phyloP scores from a whole-genome alignment of 169 alveolate genomes.

The Blepharisma undulans region DNA sequence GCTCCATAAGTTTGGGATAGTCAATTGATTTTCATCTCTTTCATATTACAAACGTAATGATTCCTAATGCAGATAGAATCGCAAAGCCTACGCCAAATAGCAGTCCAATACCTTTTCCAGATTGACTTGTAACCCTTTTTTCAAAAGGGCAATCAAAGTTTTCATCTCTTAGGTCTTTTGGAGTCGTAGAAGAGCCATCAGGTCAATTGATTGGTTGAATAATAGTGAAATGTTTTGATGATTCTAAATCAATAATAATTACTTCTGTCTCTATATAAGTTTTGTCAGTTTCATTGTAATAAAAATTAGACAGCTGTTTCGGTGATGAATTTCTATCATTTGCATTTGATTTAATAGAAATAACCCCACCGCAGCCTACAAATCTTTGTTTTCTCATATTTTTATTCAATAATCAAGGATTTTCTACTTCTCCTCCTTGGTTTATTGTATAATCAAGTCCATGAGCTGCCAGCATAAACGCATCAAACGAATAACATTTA shows the following conservation, averaged over 20 bases:
- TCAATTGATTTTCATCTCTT: not conserved
- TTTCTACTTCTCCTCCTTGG: not conserved
- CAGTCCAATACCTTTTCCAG: not conserved
- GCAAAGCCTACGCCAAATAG: not conserved
- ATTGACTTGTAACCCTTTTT: not conserved
- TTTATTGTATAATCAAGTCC: not conserved
- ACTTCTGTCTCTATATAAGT: not conserved
- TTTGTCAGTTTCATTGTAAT: not conserved
- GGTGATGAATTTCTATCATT: not conserved
- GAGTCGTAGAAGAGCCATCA: not conserved
- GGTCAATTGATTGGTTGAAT: not conserved
- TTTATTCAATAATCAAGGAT: not conserved
- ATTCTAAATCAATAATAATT: not conserved
- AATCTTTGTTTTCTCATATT: not conserved
- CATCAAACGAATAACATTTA: constrained; percentile 7
- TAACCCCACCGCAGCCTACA: constrained; percentile 1
- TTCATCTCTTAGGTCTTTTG: not conserved
- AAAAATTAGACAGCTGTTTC: too few species aligned
- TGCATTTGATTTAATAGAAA: not conserved
- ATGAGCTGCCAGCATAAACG: not conserved
- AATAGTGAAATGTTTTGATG: not conserved
- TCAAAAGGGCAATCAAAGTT: not conserved
- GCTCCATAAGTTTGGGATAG: not conserved
- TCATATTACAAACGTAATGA: not conserved
- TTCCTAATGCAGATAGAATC: not conserved